Evolutionary conservation across 2,329 filamentous ascomycete species (phyloP), one percentile per base, ranked within the genome.

Genomic region (Phialophora verrucosa): DNA sequence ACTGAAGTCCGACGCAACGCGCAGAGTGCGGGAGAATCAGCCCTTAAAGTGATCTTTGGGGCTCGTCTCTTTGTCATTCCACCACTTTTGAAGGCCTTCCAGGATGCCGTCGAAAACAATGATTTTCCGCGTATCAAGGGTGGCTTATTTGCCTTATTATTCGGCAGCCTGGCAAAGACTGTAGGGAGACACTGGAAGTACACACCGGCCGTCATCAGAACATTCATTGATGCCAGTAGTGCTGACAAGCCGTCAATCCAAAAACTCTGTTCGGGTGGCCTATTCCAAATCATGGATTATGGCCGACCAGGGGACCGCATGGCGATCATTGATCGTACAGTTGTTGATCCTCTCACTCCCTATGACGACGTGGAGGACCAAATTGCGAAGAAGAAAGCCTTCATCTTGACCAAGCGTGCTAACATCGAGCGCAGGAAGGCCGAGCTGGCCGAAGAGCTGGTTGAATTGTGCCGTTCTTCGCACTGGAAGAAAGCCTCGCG

Each of bases 401-500:
- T 89, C 71, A 92, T 99, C 71, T 80, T 90, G 64, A 87, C 88
- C 69, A 91, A 94, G 64, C 87, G 93, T 65, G 83, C 83, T 59
- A 86, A 87, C 66, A 93, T 98, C 4, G 95, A 99, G 77, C 83
- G 85, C 62, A 93, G 91, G 80, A 99, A 99, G 80, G 83, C 88
- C 0, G 85, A 87, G 3, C 81, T 99, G 29, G 91, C 93, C 0
- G 82, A 92, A 62, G 93, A 98, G 76, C 83, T 99, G 35, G 90
- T 93, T 3, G 87, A 90, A 66, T 81, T 90, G 66, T 91, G 92
- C 1, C 89, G 88, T 73, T 87, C 87, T 2, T 92, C 93, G 0
- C 96, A 99, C 75, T 99, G 95, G 95, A 98, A 97, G 82, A 93
- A 97, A 73, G 94, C 94, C 5, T 92, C 89, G 59, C 86, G 94